phyloP scores from a whole-genome alignment of 2,329 filamentous ascomycete species.

The Monilinia fructicola region DNA sequence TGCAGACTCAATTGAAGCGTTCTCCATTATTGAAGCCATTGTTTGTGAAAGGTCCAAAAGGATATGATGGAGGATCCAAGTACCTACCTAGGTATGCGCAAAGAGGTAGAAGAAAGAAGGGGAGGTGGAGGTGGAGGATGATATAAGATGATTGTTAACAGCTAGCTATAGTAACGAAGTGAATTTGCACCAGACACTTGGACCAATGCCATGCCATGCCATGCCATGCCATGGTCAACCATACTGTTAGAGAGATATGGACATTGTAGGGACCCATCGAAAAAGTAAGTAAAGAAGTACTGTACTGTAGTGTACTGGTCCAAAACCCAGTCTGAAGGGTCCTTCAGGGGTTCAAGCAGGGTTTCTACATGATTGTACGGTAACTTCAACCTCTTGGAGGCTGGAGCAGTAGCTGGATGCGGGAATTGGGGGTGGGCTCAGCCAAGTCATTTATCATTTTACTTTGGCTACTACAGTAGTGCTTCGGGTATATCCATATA shows the following conservation, averaged over 20 bases:
- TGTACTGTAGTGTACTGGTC: too few species aligned
- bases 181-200: conserved; percentile 17
- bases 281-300: too few species aligned
- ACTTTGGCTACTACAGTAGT: conserved; percentile 7
- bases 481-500: not conserved
- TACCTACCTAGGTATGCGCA: not conserved
- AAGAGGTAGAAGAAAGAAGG: not conserved
- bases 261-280: conserved; percentile 2
- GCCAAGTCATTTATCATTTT: not conserved
- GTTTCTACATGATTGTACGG: conserved; percentile 14
- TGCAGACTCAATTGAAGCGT: conserved; percentile 27
- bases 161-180: conserved; percentile 3
- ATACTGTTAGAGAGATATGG: conserved; percentile 6
- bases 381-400: not conserved
- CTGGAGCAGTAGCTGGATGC: conserved; percentile 7
- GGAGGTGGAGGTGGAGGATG: not conserved
- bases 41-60: conserved; percentile 15
- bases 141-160: conserved; percentile 1
- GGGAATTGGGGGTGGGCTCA: not conserved
- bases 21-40: conserved; percentile 31
- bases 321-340: conserved; percentile 12
- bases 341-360: conserved; percentile 19
- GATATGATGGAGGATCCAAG: not conserved
- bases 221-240: conserved; percentile 1
- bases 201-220: conserved; percentile 14